Base-by-base conservation (phyloP, 2,329 filamentous ascomycete genomes). In the Fusarium subglutinans region DNA sequence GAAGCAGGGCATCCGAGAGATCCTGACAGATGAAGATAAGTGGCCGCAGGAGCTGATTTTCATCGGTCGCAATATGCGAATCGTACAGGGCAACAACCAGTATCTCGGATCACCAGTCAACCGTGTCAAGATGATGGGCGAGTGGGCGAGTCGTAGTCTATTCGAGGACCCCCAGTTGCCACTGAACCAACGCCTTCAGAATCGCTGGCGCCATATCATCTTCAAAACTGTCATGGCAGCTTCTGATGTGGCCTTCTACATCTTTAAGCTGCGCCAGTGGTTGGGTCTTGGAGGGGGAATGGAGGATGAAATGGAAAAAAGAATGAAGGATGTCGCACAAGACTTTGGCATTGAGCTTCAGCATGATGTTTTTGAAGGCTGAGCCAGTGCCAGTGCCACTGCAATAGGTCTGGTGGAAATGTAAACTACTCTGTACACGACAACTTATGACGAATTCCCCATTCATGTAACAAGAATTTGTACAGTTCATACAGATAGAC, bases 81-180 rank as follows among this genome's bases (percentile, higher is more conserved):
- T 98, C 78, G 95, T 98, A 5, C 95, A 98, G 83, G 94, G 92
- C 11, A 97, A 97, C 83, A 97, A 98, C 81, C 94, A 97, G 80
- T 96, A 93, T 82, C 88, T 98, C 58, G 95, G 95, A 28, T 94
- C 92, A 2, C 95, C 95, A 0, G 94, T 98, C 48, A 98, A 98
- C 82, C 87, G 96, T 3, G 90, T 98, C 82, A 98, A 98, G 85
- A 95, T 97, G 81, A 98, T 96, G 72, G 95, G 95, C 28, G 87
- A 91, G 66, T 98, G 96, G 96, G 96, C 96, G 3, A 94, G 91
- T 68, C 87, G 93, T 28, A 95, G 94, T 60, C 84, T 98, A n/a
- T 92, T 92, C 30, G 91, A 97, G 82, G 91, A 92, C 73, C 87
- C 86, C 22, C 89, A 93, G 79, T 84, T 94, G 63, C 88, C 88